Evolutionary conservation across 139 green algal species (phyloP).

Genomic region (Penium margaritaceum): DNA sequence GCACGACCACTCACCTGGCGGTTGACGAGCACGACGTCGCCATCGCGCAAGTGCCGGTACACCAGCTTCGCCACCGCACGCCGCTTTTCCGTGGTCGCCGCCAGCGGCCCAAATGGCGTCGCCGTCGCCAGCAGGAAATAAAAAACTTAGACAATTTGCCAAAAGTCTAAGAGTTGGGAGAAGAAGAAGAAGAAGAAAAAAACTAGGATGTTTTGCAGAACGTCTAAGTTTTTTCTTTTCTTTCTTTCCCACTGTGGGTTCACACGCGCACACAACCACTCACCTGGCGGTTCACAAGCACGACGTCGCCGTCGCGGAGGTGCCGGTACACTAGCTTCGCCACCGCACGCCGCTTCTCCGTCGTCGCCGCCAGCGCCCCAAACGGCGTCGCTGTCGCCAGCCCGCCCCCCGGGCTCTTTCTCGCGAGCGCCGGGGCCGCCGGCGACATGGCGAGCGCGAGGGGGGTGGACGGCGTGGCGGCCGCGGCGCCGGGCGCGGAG

Average conservation of each 20-base stretch:
- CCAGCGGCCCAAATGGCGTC: neutral
- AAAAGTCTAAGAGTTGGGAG: no score
- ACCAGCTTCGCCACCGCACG: slow-evolving; percentile 53
- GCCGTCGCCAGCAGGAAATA: neutral
- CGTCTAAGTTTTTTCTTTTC: no score
- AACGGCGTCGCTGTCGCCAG: neutral
- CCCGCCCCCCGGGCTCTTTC: neutral
- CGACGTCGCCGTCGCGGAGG: slow-evolving; percentile 82
- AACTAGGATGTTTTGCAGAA: no score
- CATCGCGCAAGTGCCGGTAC: slow-evolving; percentile 82
- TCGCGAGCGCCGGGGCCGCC: slow-evolving; percentile 5
- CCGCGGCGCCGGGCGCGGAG: neutral
- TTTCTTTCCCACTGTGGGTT: no score
- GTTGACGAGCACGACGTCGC: slow-evolving; percentile 95
- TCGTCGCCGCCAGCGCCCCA: neutral
- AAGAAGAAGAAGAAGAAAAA: no score
- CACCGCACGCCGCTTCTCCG: slow-evolving; percentile 8
- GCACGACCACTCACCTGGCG: slow-evolving; percentile 68
- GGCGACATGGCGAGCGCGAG: neutral
- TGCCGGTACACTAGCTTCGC: slow-evolving; percentile 76
- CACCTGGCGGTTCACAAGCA: slow-evolving; percentile 93
- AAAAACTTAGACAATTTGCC: no score
- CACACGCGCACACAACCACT: neutral
- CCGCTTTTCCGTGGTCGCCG: no score
- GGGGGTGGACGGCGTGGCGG: slow-evolving; percentile 19